Evolutionary conservation across 2,329 filamentous ascomycete species (phyloP), one percentile per base, ranked within the genome.

Genomic region (Falciphora oryzae): DNA sequence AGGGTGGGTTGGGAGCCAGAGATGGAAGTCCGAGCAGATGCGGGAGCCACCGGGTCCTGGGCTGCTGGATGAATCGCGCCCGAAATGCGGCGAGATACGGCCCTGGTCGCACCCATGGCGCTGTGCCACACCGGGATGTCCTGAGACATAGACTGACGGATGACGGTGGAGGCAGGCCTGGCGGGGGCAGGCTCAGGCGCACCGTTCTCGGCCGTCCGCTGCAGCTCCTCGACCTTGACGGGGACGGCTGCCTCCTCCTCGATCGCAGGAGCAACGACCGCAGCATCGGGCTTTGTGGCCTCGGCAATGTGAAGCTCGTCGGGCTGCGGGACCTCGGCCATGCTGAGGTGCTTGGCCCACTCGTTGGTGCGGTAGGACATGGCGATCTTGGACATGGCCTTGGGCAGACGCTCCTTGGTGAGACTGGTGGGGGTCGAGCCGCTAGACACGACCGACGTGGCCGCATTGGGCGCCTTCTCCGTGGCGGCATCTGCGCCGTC

Each of bases 291-390:
- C 25, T 72, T 68, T 67, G 77, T 67, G 70, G 76, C 66, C 69
- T 81, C 74, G 67, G 82, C 72, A 4, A 85, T 72, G 29, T 83
- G 79, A 16, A 90, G 74, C 2, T 86, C 83, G 10, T 92, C 88
- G 0, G 83, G 75, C 61, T 87, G 84, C 1, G 92, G 92, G 6
- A 80, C 78, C 22, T 97, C 93, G 8, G 94, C 93, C 57, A 84
- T 79, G 67, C 88, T 87, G 14, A 97, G 81, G 74, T 97, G 92
- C 74, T 97, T 97, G 0, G 93, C 92, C 94, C 94, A 98, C 77
- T 98, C 94, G 68, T 96, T 96, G 1, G 93, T 97, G 65, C 94
- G 86, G 73, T 95, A 96, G 0, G 90, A 91, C 73, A 92, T 80
- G 1, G 93, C 89, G 11, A 96, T 85, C 66, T 86, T 89, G 1